These are phyloP conservation scores for Bruguiera hainesii DNA, from an alignment of 441 rosid genomes.

Conservation along the genomic window DNA sequence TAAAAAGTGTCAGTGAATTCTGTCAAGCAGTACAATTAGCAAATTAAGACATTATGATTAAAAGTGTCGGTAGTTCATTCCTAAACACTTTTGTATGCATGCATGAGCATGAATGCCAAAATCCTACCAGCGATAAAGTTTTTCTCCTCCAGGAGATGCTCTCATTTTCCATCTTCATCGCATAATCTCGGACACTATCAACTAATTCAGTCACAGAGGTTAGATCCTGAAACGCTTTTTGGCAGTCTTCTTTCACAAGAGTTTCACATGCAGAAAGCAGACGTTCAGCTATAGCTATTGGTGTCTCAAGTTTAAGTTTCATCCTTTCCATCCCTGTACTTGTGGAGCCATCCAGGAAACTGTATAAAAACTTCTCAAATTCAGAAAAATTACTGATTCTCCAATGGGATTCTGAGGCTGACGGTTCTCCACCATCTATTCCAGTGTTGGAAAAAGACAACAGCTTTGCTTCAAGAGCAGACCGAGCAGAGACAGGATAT, in stretches of 20 bases:
- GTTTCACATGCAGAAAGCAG: slow-evolving; percentile 67
- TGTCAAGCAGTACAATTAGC: slow-evolving; percentile 23
- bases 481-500: slow-evolving; percentile 83
- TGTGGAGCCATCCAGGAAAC: slow-evolving; percentile 86
- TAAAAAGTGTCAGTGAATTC: neutral
- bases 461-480: slow-evolving; percentile 82
- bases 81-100: too few relatives aligned
- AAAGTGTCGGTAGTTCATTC: too few relatives aligned
- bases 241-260: slow-evolving; percentile 52
- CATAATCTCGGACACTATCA: slow-evolving; percentile 49
- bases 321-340: slow-evolving; percentile 75
- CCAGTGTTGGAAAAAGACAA: slow-evolving; percentile 43
- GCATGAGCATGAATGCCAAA: slow-evolving; percentile 2
- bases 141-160: slow-evolving; percentile 74
- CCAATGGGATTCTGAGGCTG: slow-evolving; percentile 46
- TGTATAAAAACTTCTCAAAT: slow-evolving; percentile 68
- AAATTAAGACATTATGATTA: slow-evolving; percentile 11
- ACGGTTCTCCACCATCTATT: slow-evolving; percentile 36
- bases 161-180: slow-evolving; percentile 65
- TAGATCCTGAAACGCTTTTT: slow-evolving; percentile 64
- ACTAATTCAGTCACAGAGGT: slow-evolving; percentile 47
- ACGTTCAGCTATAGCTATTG: slow-evolving; percentile 76
- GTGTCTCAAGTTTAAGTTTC: slow-evolving; percentile 92
- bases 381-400: slow-evolving; percentile 53
- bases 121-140: slow-evolving; percentile 58